Base-by-base conservation (phyloP, 306 rosid species). In the Adenanthera pavonina region DNA sequence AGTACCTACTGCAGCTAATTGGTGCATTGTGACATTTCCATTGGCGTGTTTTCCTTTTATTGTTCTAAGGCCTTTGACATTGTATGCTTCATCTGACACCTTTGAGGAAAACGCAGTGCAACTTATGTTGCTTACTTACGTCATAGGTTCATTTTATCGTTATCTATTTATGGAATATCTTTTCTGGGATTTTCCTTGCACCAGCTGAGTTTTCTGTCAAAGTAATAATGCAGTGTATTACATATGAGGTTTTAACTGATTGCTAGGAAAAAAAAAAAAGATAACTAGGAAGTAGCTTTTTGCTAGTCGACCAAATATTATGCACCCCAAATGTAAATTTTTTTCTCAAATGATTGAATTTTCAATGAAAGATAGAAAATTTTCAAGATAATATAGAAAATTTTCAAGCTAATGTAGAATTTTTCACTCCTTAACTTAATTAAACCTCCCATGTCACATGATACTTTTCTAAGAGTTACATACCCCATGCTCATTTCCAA, bases 21-120 rank as follows among this genome's bases (percentile, higher is more conserved):
- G 80, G 64, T 81, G 59, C 33, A n/a, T 51, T 46, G 59, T 83
- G 43, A 82, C 83, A 53, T 67, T 48, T 85, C 7, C 52, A 34
- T 74, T 75, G 80, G 78, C 78, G 40, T 49, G 75, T 46, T 74
- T 85, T 72, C 75, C 72, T 82, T 80, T 53, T 79, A 57, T 80
- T 77, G 44, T 51, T 53, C 43, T 38, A 83, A 81, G 82, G 87
- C 84, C 62, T 74, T 47, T 72, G 83, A 56, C 85, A 80, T 85
- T 81, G 51, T 66, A 62, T 66, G 35, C 81, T 87, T 87, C 76
- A 36, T 47, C 81, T 69, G 76, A 60, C 44, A 81, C 77, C 48
- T 82, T 74, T 75, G 85, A 80, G 75, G 69, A 72, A 52, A 74
- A 67, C 75, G 47, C 78, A 57, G 65, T 81, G 85, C 87, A 79